Conservation (phyloP, 2,329 filamentous ascomycete genomes). For the Zymoseptoria passerinii region DNA sequence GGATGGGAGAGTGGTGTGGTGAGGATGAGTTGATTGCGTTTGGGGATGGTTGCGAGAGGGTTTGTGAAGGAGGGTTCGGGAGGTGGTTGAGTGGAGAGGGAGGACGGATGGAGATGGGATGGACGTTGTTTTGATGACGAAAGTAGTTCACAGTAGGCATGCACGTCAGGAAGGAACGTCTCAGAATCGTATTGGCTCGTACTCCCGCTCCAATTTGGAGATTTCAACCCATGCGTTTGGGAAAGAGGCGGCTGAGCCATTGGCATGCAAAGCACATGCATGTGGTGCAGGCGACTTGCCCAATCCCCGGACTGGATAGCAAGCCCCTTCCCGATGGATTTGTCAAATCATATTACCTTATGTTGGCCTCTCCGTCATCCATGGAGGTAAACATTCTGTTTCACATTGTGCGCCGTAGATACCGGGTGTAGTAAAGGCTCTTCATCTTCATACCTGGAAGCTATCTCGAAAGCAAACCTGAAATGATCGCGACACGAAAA, state of each 20-base stretch:
- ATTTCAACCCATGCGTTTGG: background rate
- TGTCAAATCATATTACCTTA: too few relatives aligned
- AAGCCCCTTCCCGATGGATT: background rate
- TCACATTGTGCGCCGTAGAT: background rate
- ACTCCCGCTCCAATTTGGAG: background rate
- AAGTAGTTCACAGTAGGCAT: background rate
- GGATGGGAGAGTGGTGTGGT: slow-evolving; percentile 47
- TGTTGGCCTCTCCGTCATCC: too few relatives aligned
- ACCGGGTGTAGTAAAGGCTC: background rate
- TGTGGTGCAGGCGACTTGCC: background rate
- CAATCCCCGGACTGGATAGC: background rate
- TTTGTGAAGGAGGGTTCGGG: slow-evolving; percentile 34
- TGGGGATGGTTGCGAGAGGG: slow-evolving; percentile 44
- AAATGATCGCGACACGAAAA: background rate
- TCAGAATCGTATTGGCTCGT: background rate
- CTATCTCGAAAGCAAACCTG: background rate
- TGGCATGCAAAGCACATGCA: background rate
- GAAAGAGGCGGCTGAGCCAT: background rate
- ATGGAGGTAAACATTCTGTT: too few relatives aligned
- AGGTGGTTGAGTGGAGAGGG: slow-evolving; percentile 10
- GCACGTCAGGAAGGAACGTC: background rate
- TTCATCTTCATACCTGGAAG: background rate
- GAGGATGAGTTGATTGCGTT: slow-evolving; percentile 47
- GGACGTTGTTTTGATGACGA: background rate
- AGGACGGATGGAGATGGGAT: background rate